Base-by-base conservation (phyloP, 2,329 filamentous ascomycete genomes). In the Thelonectria olida region DNA sequence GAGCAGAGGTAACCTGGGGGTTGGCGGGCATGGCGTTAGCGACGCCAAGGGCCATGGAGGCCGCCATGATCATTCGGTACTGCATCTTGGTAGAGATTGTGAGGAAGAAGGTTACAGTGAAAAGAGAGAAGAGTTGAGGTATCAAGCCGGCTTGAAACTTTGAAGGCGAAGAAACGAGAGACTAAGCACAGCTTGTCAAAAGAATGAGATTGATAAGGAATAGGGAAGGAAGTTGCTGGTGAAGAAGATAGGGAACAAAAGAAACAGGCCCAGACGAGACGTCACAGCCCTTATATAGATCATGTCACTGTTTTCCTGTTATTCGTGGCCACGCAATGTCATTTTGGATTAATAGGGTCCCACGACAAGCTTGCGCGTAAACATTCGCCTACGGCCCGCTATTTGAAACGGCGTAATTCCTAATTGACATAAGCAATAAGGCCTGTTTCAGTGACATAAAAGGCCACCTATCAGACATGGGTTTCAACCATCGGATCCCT, bases 101-200 rank as follows among this genome's bases (percentile, higher is more conserved):
- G 20, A 22, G 31, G 31, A 20, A n/a, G n/a, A 44, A 38, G 15
- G 45, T n/a, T 34, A n/a, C 41, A 20, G n/a, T 34, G 28, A 20
- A 50, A 19, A 31, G n/a, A 41, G 51, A 56, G 31, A 52, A 51
- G 41, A 36, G 45, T 34, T 41, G 27, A 49, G 57, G 50, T 64
- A 58, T 72, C 69, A 72, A 68, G 71, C 67, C 69, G 42, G 62
- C 63, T 65, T 59, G 63, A 62, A 47, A 62, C 48, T 64, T 60
- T 54, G 49, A 45, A n/a, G n/a, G 44, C 41, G 10, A 54, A 51
- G n/a, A 57, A 67, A 69, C 45, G 57, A 68, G 67, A 47, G 69
- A 62, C 20, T 59, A 72, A 72, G 69, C 67, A 36, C 69, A 65
- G 69, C 69, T 72, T 72, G 69, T 67, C 44, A 28, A 66, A 67